These are phyloP conservation scores for Martensiomyces pterosporus DNA, from an alignment of 192 early-diverging fungal species.

Conservation along the genomic window DNA sequence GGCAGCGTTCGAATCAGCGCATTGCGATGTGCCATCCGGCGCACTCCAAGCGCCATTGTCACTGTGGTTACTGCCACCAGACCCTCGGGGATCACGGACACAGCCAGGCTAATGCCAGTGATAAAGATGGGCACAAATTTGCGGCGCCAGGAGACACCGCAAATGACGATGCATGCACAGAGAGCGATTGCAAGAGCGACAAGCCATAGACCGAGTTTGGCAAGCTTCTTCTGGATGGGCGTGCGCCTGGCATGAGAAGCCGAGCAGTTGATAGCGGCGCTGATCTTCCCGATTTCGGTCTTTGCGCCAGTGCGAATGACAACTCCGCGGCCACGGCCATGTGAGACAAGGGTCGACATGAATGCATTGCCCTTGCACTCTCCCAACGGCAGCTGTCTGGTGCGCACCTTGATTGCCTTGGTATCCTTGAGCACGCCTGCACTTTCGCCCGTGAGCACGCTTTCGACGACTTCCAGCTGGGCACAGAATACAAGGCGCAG, in stretches of 20 bases:
- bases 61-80: constrained; percentile 96
- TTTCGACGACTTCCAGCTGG: constrained; percentile 65
- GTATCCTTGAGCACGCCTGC: constrained; percentile 63
- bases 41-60: constrained; percentile 96
- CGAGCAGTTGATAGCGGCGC: constrained; percentile 72
- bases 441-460: constrained; percentile 70
- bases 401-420: constrained; percentile 46
- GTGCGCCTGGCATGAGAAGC: constrained; percentile 53
- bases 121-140: constrained; percentile 69
- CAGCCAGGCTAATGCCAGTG: constrained; percentile 85
- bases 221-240: constrained; percentile 72
- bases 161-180: constrained; percentile 78
- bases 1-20: constrained; percentile 91
- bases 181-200: constrained; percentile 78
- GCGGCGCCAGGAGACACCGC: constrained; percentile 69
- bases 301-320: constrained; percentile 82
- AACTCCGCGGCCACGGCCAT: constrained; percentile 87
- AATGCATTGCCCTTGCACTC: constrained; percentile 97
- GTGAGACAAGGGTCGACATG: constrained; percentile 90
- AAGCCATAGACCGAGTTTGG: constrained; percentile 75
- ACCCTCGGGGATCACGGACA: constrained; percentile 97
- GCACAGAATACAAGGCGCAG: constrained; percentile 64
- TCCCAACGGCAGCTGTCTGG: constrained; percentile 61
- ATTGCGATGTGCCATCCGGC: constrained; percentile 81
- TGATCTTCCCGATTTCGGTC: constrained; percentile 96